phyloP scores from a whole-genome alignment of 2,329 filamentous ascomycete species.

The Alternaria triticimaculans region DNA sequence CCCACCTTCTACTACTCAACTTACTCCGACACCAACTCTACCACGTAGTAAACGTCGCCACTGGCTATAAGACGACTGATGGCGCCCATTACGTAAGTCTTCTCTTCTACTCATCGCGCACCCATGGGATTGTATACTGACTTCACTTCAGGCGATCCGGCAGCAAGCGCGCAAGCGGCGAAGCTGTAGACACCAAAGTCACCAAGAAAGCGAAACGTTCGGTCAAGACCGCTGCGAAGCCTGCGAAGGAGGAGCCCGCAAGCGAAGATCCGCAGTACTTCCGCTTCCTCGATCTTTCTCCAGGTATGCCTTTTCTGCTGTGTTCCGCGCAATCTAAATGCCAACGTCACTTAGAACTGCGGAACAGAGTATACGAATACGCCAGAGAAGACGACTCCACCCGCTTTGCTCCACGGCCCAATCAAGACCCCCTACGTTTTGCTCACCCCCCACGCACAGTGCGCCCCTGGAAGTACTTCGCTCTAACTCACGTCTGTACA shows the following conservation, averaged over 20 bases:
- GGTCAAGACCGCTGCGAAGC: not conserved
- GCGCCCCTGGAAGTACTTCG: not conserved
- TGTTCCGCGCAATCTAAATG: too few species aligned
- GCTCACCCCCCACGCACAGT: too few species aligned
- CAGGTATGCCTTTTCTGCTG: not conserved
- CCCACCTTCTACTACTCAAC: not conserved
- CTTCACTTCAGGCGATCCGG: not conserved
- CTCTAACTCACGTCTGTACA: not conserved
- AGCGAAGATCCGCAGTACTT: not conserved
- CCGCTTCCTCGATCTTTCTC: not conserved
- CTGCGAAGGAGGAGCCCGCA: not conserved
- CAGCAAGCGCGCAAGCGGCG: not conserved
- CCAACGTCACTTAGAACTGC: fast-evolving
- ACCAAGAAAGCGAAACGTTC: not conserved
- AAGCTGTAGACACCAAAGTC: not conserved
- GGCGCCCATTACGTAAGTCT: not conserved
- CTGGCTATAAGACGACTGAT: not conserved
- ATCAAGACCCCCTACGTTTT: too few species aligned
- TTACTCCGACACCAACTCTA: not conserved
- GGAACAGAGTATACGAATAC: not conserved
- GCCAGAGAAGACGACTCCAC: not conserved
- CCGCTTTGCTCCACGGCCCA: not conserved
- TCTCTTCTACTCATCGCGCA: not conserved
- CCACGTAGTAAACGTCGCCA: fast-evolving
- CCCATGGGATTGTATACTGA: not conserved